phyloP scores from a whole-genome alignment of 768 basidiomycete species.

The Roridomyces roridus region DNA sequence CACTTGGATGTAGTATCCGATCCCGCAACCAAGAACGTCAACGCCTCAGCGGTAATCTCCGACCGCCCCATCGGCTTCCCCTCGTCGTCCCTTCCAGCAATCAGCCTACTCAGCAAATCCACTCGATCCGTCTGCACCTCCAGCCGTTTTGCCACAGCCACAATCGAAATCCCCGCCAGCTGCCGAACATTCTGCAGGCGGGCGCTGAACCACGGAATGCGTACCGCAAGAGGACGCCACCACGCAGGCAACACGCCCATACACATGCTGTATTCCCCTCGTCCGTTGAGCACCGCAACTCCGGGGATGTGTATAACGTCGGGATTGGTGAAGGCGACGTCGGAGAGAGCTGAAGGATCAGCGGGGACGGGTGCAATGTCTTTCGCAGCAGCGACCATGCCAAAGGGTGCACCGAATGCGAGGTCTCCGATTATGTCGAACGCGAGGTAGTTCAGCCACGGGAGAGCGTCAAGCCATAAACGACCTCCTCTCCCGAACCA shows the following conservation, averaged over 20 bases:
- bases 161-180: slow-evolving; percentile 80
- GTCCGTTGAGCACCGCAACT: slow-evolving; percentile 84
- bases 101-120: slow-evolving; percentile 84
- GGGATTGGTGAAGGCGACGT: slow-evolving; percentile 42
- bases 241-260: slow-evolving; percentile 79
- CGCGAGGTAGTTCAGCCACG: slow-evolving; percentile 67
- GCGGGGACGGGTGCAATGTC: slow-evolving; percentile 75
- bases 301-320: slow-evolving; percentile 75
- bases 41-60: slow-evolving; percentile 88
- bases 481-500: slow-evolving; percentile 64
- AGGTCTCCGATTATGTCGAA: slow-evolving; percentile 84
- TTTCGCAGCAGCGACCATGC: slow-evolving; percentile 77
- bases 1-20: slow-evolving; percentile 95
- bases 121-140: slow-evolving; percentile 71
- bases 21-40: slow-evolving; percentile 87
- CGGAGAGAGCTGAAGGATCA: slow-evolving; percentile 59
- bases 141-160: slow-evolving; percentile 81
- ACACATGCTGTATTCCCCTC: slow-evolving; percentile 86
- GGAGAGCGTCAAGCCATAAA: slow-evolving; percentile 75
- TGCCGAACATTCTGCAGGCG: slow-evolving; percentile 71
- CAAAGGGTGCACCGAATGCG: slow-evolving; percentile 86
- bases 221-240: slow-evolving; percentile 66
- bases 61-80: slow-evolving; percentile 82
- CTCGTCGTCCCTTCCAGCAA: slow-evolving; percentile 75
- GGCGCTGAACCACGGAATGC: slow-evolving; percentile 82